These are phyloP conservation scores for Diplodia intermedia DNA, from an alignment of 2,329 filamentous ascomycete species.

Conservation along the genomic window DNA sequence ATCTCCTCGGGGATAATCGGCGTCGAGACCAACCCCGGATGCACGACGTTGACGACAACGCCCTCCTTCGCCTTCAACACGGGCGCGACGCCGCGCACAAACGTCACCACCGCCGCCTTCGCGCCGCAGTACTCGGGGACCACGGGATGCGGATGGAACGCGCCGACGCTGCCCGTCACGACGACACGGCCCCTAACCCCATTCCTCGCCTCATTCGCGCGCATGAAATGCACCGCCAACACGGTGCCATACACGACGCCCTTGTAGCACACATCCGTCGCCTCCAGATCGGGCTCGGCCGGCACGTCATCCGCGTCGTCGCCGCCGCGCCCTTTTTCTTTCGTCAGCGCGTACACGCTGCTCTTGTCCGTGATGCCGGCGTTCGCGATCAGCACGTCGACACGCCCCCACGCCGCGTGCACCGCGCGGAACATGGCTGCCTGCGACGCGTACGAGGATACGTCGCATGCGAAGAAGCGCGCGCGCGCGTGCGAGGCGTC, in stretches of 20 bases:
- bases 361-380: slow-evolving; percentile 57
- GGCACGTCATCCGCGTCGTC: slow-evolving; percentile 46
- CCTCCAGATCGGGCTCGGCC: slow-evolving; percentile 53
- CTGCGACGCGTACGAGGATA: slow-evolving; percentile 56
- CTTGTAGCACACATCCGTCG: slow-evolving; percentile 61
- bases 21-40: slow-evolving; percentile 58
- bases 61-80: slow-evolving; percentile 51
- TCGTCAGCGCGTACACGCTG: slow-evolving; percentile 54
- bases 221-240: slow-evolving; percentile 62
- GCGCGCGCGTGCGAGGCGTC: slow-evolving; percentile 20
- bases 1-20: slow-evolving; percentile 38
- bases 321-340: slow-evolving; percentile 32
- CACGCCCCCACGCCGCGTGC: slow-evolving; percentile 53
- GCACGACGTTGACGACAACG: slow-evolving; percentile 57
- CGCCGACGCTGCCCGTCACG: slow-evolving; percentile 54
- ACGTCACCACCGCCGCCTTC: slow-evolving; percentile 53
- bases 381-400: slow-evolving; percentile 60
- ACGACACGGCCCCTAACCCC: slow-evolving; percentile 52
- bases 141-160: slow-evolving; percentile 52
- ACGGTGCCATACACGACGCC: slow-evolving; percentile 59
- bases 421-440: slow-evolving; percentile 52
- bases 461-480: slow-evolving; percentile 55
- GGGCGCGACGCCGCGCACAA: slow-evolving; percentile 40
- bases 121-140: slow-evolving; percentile 60
- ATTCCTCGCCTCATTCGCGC: slow-evolving; percentile 52